These are phyloP conservation scores for Eremomyces bilateralis DNA, from an alignment of 495 filamentous ascomycete species.

Conservation along the genomic window DNA sequence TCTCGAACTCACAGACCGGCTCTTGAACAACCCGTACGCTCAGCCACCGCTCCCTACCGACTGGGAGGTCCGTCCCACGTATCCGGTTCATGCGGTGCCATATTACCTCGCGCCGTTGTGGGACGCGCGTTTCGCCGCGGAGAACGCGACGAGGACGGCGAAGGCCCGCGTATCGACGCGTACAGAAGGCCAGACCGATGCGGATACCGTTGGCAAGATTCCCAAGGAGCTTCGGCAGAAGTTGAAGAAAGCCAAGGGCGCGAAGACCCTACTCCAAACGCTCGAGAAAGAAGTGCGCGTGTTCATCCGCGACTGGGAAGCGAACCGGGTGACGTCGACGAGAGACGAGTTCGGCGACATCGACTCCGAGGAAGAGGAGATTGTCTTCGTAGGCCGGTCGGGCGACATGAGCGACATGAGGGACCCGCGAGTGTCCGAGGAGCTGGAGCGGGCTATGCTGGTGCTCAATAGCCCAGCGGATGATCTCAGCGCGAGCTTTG, in stretches of 20 bases:
- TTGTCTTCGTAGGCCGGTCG: slow-evolving; percentile 74
- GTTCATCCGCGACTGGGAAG: slow-evolving; percentile 21
- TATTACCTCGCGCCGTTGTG: slow-evolving; percentile 79
- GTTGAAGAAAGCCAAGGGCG: slow-evolving; percentile 47
- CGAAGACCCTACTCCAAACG: slow-evolving; percentile 22
- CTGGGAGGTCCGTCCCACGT: slow-evolving; percentile 58
- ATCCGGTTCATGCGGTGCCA: slow-evolving; percentile 54
- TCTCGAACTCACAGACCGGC: slow-evolving; percentile 35
- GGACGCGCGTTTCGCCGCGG: slow-evolving; percentile 41
- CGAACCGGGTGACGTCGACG: slow-evolving; percentile 19
- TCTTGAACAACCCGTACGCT: slow-evolving; percentile 69
- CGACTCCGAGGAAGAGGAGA: slow-evolving; percentile 63
- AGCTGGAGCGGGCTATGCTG: slow-evolving; percentile 32
- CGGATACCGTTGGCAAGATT: slow-evolving; percentile 24
- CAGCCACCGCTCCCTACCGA: slow-evolving; percentile 62
- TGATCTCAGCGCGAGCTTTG: slow-evolving; percentile 58
- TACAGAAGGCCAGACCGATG: slow-evolving; percentile 8
- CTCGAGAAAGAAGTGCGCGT: slow-evolving; percentile 17
- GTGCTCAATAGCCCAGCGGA: slow-evolving; percentile 56
- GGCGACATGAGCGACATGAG: slow-evolving; percentile 47
- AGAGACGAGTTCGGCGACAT: slow-evolving; percentile 14
- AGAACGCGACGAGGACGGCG: slow-evolving; percentile 19
- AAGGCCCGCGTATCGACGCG: slow-evolving; percentile 1
- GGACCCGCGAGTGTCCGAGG: slow-evolving; percentile 8
- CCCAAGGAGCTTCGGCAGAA: slow-evolving; percentile 39